A percentile compares a stretch with the other conserved stretches of the same genome.
These are phyloP conservation scores for Zizania palustris DNA, from an alignment of 202 grass and related monocot genomes.

Conservation along the genomic window DNA sequence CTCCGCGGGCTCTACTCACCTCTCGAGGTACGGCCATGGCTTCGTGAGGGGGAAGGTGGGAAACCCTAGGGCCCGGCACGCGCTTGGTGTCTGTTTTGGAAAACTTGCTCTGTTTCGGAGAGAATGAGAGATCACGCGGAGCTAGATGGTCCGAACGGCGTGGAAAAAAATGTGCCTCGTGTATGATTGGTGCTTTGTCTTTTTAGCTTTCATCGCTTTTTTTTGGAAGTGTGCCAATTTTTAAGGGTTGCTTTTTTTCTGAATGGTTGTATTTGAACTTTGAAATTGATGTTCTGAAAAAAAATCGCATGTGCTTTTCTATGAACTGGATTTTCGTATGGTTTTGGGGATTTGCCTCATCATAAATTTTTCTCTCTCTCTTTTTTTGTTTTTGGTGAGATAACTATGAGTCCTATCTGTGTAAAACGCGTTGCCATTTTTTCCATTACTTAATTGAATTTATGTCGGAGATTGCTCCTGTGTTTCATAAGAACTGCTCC, in stretches of 20 bases:
- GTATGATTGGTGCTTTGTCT: neutral
- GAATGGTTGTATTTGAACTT: neutral
- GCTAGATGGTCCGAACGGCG: neutral
- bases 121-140: neutral
- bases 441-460: constrained; percentile 13
- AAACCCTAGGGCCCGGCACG: constrained; percentile 31
- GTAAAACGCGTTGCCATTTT: neutral
- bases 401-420: neutral
- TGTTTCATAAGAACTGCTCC: neutral
- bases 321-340: neutral
- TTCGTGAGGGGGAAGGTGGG: too few species aligned
- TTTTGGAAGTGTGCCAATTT: neutral
- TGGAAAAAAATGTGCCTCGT: too few species aligned
- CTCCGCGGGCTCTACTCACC: constrained; percentile 75
- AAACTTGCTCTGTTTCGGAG: neutral
- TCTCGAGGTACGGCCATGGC: constrained; percentile 58
- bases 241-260: neutral
- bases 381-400: neutral
- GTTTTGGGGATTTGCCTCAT: neutral
- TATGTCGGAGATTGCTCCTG: constrained; percentile 1
- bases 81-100: neutral
- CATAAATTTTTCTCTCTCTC: neutral
- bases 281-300: neutral
- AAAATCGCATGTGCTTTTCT: neutral
- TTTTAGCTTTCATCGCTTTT: neutral